Evolutionary conservation across 106 monocot genomes (phyloP).

Genomic region (Phalaenopsis equestris): DNA sequence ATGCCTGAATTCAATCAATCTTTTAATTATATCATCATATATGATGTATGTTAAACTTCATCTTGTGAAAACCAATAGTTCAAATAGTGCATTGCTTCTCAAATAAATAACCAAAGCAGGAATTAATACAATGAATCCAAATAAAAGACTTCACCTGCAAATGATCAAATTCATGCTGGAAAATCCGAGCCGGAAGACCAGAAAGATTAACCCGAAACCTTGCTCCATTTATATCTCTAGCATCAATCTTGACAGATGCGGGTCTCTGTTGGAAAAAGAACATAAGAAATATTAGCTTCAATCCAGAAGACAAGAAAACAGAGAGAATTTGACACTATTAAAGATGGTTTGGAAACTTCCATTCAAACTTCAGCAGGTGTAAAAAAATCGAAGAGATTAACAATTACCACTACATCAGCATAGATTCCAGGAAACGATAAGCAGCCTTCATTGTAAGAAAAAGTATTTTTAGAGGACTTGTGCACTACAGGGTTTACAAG

Average conservation of each 20-base stretch:
- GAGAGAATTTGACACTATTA: background rate
- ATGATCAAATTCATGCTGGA: conserved; percentile 99
- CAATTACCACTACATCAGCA: conserved; percentile 81
- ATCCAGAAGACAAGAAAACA: background rate
- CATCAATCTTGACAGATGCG: conserved; percentile 77
- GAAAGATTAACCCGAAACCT: conserved; percentile 73
- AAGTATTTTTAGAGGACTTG: conserved; percentile 49
- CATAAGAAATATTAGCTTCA: conserved; percentile 5
- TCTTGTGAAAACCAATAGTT: too few species aligned
- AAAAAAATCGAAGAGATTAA: conserved; percentile 1
- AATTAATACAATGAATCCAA: background rate
- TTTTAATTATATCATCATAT: too few species aligned
- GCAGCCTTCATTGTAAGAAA: conserved; percentile 81
- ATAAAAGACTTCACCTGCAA: conserved; percentile 39
- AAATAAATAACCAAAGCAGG: background rate
- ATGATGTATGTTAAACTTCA: too few species aligned
- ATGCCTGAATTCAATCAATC: too few species aligned
- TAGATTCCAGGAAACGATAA: conserved; percentile 93
- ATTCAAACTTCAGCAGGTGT: background rate
- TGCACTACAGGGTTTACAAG: conserved; percentile 82
- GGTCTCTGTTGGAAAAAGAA: conserved; percentile 59
- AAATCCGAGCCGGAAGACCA: conserved; percentile 77
- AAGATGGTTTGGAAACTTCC: background rate
- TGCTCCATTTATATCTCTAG: conserved; percentile 70
- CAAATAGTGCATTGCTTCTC: too few species aligned